Evolutionary conservation across 805 yeast genomes (phyloP).

Genomic region (Candida piceae): DNA sequence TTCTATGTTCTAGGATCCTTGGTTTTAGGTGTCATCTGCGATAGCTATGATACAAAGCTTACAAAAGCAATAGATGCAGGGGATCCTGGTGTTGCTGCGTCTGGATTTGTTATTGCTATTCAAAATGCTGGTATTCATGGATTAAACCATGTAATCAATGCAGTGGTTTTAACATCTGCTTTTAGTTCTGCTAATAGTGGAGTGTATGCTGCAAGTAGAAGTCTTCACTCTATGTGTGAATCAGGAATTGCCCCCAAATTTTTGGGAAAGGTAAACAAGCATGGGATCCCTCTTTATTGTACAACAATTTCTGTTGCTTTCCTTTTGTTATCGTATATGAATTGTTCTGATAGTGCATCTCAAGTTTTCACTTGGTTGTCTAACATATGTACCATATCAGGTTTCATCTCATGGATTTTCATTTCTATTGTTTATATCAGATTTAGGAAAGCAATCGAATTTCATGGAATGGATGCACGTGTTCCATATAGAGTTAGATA

Average conservation of each 20-base stretch:
- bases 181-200: slow-evolving; percentile 12
- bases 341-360: slow-evolving; percentile 47
- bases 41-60: too few species aligned
- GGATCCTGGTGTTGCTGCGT: too few species aligned
- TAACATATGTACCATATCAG: slow-evolving; percentile 61
- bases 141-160: slow-evolving; percentile 35
- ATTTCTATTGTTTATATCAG: slow-evolving; percentile 49
- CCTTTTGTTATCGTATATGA: slow-evolving; percentile 47
- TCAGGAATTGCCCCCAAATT: slow-evolving; percentile 1
- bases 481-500: slow-evolving; percentile 51
- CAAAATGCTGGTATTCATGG: slow-evolving; percentile 30
- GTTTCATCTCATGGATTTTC: slow-evolving; percentile 60
- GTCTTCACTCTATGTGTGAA: not conserved
- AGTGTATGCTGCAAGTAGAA: not conserved
- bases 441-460: slow-evolving; percentile 59
- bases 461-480: slow-evolving; percentile 48
- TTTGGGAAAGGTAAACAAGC: slow-evolving; percentile 27
- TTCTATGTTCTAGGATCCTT: too few species aligned
- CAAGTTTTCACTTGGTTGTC: slow-evolving; percentile 57
- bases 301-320: slow-evolving; percentile 37
- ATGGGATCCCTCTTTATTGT: slow-evolving; percentile 53
- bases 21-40: too few species aligned
- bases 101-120: slow-evolving; percentile 39
- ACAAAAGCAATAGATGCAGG: too few species aligned
- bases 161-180: slow-evolving; percentile 36